Evolutionary conservation across 2,329 filamentous ascomycete species (phyloP), one percentile per base, ranked within the genome.

Genomic region (Aspergillus ochraceus): DNA sequence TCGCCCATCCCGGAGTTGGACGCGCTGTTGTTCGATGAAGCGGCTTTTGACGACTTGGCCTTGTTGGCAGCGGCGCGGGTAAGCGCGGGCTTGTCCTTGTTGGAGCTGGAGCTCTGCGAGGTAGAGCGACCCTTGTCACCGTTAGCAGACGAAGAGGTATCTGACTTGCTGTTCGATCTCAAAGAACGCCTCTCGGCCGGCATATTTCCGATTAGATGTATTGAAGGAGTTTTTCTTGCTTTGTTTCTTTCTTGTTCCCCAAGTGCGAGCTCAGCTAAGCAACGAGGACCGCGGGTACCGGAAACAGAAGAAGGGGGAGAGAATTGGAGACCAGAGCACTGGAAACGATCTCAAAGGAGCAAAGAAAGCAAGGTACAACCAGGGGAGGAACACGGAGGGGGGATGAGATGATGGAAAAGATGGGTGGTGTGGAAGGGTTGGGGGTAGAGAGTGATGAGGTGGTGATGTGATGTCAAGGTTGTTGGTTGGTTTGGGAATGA

Each of bases 1-100:
- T 88, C 85, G 69, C 87, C 88, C 88, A 91, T 91, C 39, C 66
- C 68, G 66, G 68, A 66, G 63, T 74, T 75, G 50, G 45, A 47
- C 6, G 73, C 66, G 63, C 67, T 70, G 66, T 68, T 73, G 62
- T 77, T 76, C 47, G 68, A 67, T 49, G 70, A 66, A 62, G 71
- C 68, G 63, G 68, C 70, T 66, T 76, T 77, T 66, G 76, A 65
- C 55, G 73, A 63, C 66, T 75, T 73, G 64, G 75, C 67, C 68
- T 79, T 79, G 67, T 69, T 77, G 65, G 77, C 71, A 63, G 76
- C 70, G 58, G 77, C 71, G 64, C 78, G 77, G 58, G 76, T 71
- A 24, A 77, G 76, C 60, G 76, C 72, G 55, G 77, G 69, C 68
- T 80, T 79, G 64, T 80, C 79, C 71, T 80, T 77, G 62, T 68